These are phyloP conservation scores for Corymbia calophylla DNA, from an alignment of 441 rosid species.

Conservation along the genomic window DNA sequence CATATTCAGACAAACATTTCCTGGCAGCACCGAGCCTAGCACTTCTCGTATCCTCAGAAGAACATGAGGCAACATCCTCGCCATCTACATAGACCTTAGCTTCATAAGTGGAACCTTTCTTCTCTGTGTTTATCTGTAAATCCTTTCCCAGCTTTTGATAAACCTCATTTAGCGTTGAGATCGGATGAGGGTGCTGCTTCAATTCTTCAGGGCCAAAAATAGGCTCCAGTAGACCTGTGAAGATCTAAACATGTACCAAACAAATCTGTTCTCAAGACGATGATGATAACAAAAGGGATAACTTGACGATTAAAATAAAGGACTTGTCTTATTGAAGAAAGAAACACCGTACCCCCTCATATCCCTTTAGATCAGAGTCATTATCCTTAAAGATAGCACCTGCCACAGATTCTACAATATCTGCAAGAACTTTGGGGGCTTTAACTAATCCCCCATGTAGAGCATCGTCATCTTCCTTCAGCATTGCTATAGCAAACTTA, in stretches of 20 bases:
- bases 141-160: background rate
- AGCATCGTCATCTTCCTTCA: background rate
- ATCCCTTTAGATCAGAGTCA: background rate
- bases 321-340: background rate
- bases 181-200: background rate
- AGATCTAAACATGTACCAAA: background rate
- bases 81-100: background rate
- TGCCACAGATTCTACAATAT: background rate
- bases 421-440: background rate
- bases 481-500: background rate
- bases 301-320: background rate
- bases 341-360: background rate
- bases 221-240: background rate
- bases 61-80: background rate
- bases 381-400: background rate
- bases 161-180: background rate
- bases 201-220: background rate
- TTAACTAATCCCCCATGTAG: background rate
- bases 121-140: background rate
- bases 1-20: background rate
- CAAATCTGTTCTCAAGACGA: background rate
- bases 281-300: background rate
- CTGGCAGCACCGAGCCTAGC: background rate
- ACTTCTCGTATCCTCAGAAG: background rate
- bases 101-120: background rate